Evolutionary conservation across 2,329 filamentous ascomycete species (phyloP).

Genomic region (Stachybotrys elegans): DNA sequence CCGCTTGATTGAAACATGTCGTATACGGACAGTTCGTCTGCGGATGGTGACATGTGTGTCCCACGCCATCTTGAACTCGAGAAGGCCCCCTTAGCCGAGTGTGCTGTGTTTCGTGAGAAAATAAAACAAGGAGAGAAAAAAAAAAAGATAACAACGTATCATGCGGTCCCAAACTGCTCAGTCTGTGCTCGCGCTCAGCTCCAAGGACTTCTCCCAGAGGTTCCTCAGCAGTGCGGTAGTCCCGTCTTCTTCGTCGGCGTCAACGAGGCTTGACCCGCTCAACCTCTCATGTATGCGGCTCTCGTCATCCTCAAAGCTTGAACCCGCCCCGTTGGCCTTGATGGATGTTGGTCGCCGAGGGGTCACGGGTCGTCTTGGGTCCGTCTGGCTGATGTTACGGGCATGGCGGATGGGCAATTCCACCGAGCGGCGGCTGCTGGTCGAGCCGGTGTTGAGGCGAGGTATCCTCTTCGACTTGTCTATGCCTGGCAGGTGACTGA

Average conservation of each 20-base stretch:
- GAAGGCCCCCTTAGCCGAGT: too few species aligned
- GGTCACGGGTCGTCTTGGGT: conserved; percentile 23
- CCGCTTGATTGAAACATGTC: too few species aligned
- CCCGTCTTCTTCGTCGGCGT: conserved; percentile 45
- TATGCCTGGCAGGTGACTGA: conserved; percentile 42
- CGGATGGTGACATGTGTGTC: too few species aligned
- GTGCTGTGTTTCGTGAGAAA: too few species aligned
- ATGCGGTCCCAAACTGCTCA: too few species aligned
- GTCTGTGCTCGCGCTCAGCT: conserved; percentile 46
- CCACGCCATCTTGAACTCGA: too few species aligned
- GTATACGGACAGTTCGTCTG: too few species aligned
- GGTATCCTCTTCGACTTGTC: conserved; percentile 47
- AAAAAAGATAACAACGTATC: too few species aligned
- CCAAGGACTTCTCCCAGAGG: conserved; percentile 57
- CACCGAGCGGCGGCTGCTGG: conserved; percentile 29
- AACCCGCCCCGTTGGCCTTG: conserved; percentile 32
- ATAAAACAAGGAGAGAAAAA: too few species aligned
- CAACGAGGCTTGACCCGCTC: conserved; percentile 45
- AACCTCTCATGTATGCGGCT: conserved; percentile 33
- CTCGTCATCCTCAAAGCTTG: conserved; percentile 43
- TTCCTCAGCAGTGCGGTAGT: conserved; percentile 48
- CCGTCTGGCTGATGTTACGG: conserved; percentile 35
- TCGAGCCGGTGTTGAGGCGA: conserved; percentile 29
- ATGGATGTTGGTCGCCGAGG: conserved; percentile 30
- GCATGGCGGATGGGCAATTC: conserved; percentile 26